Percentiles rank a stretch among this genome's conserved stretches.
phyloP scores from a whole-genome alignment of 2,329 filamentous ascomycete genomes.

The Fusarium cyanostomum region DNA sequence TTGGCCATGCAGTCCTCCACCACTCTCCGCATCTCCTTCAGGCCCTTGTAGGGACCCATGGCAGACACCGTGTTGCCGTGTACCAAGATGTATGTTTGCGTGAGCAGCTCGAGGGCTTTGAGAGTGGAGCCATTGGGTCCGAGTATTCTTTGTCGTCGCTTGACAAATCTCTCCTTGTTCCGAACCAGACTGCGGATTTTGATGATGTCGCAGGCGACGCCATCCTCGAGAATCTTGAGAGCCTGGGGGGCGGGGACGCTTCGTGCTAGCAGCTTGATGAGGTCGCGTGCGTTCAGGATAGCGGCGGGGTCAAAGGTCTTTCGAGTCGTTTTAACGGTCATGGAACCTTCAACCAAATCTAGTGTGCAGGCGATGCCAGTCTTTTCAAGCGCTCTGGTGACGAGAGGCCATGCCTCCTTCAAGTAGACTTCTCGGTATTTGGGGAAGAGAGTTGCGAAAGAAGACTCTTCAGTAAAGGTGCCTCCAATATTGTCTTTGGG shows the following conservation, averaged over 20 bases:
- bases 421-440: slow-evolving; percentile 97
- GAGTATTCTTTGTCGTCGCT: slow-evolving; percentile 90
- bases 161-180: slow-evolving; percentile 96
- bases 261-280: slow-evolving; percentile 91
- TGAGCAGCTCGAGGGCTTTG: slow-evolving; percentile 93
- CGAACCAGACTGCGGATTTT: slow-evolving; percentile 91
- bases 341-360: slow-evolving; percentile 93
- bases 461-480: slow-evolving; percentile 91
- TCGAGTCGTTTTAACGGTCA: slow-evolving; percentile 94
- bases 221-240: slow-evolving; percentile 93
- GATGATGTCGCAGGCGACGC: slow-evolving; percentile 91
- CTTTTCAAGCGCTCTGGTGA: slow-evolving; percentile 89
- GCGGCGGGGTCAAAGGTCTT: slow-evolving; percentile 92
- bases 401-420: slow-evolving; percentile 89
- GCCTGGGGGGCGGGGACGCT: slow-evolving; percentile 94
- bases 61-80: slow-evolving; percentile 94
- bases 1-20: slow-evolving; percentile 98
- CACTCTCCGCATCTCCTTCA: slow-evolving; percentile 90
- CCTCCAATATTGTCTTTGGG: slow-evolving; percentile 86
- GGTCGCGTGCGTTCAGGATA: slow-evolving; percentile 91
- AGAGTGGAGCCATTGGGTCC: slow-evolving; percentile 92
- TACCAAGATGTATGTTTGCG: slow-evolving; percentile 90
- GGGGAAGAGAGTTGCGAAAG: slow-evolving; percentile 87
- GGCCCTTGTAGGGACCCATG: slow-evolving; percentile 91
- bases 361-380: slow-evolving; percentile 89